Evolutionary conservation across 2,329 filamentous ascomycete genomes (phyloP).

Genomic region (Pseudogymnoascus sp.): DNA sequence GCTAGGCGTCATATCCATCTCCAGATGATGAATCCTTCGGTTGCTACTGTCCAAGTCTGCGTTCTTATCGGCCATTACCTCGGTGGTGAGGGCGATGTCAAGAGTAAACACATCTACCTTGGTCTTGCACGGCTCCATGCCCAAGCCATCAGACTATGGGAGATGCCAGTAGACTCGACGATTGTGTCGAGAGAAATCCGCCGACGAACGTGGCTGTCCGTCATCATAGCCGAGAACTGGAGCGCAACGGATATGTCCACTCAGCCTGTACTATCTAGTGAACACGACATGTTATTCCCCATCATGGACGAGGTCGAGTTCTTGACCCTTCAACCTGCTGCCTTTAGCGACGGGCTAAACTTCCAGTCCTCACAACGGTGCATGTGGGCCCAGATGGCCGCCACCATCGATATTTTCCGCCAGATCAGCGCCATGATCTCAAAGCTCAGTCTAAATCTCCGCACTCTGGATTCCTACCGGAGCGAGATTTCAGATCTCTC

Average conservation of each 20-base stretch:
- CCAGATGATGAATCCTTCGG: conserved; percentile 12
- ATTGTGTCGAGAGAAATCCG: conserved; percentile 12
- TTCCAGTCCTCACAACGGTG: conserved; percentile 6
- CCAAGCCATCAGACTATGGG: conserved; percentile 14
- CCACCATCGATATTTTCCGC: conserved; percentile 15
- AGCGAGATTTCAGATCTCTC: conserved; percentile 20
- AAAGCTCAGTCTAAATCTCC: neutral
- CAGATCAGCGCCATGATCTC: conserved; percentile 12
- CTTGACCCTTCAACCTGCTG: conserved; percentile 6
- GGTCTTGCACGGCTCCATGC: conserved; percentile 15
- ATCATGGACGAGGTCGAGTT: conserved; percentile 16
- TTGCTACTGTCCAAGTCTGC: conserved; percentile 13
- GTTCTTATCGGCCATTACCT: conserved; percentile 14
- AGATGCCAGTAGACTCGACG: conserved; percentile 7
- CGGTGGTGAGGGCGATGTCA: conserved; percentile 14
- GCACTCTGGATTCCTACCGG: neutral
- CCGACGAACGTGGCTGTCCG: conserved; percentile 14
- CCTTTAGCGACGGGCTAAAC: neutral
- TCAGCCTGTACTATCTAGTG: conserved; percentile 8
- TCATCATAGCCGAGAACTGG: conserved; percentile 16
- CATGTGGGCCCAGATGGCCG: conserved; percentile 18
- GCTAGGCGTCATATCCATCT: conserved; percentile 13
- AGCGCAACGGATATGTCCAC: conserved; percentile 16
- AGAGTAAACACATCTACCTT: conserved; percentile 16
- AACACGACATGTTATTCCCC: conserved; percentile 3